A percentile compares a stretch with the other conserved stretches of the same genome.
These are phyloP conservation scores for Pseudocercospora fijiensis DNA, from an alignment of 2,329 filamentous ascomycete genomes.

Conservation along the genomic window DNA sequence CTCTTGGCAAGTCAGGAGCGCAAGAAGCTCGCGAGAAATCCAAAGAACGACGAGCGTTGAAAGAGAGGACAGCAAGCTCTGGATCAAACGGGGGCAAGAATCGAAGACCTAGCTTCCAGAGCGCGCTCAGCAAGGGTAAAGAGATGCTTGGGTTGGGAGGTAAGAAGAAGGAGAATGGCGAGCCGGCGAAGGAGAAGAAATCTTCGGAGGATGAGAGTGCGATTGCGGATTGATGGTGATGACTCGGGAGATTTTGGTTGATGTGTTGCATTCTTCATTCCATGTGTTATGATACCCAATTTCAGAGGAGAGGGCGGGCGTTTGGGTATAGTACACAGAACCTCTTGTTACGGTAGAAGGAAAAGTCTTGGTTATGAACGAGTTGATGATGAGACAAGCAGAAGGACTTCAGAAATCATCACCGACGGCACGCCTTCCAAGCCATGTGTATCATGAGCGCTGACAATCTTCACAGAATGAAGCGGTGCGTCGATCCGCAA, in stretches of 20 bases:
- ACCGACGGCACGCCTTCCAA: neutral
- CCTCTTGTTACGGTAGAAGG: neutral
- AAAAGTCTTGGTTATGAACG: neutral
- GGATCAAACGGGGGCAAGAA: conserved; percentile 21
- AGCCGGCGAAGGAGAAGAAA: conserved; percentile 8
- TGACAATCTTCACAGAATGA: neutral
- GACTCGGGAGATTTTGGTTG: neutral
- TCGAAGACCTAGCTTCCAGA: conserved; percentile 38
- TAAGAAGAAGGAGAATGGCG: conserved; percentile 34
- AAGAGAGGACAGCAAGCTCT: conserved; percentile 38
- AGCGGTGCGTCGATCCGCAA: neutral
- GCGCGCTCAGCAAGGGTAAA: conserved; percentile 54
- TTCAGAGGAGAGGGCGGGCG: neutral
- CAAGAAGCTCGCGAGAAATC: conserved; percentile 43
- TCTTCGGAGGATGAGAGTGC: conserved; percentile 21
- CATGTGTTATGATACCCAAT: conserved; percentile 4
- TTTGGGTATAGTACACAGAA: neutral
- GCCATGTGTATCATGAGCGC: neutral
- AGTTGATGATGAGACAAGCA: neutral
- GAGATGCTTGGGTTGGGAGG: conserved; percentile 48
- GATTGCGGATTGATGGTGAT: conserved; percentile 8
- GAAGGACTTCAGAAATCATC: neutral
- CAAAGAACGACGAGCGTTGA: conserved; percentile 27
- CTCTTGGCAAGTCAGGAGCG: conserved; percentile 43
- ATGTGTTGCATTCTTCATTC: neutral